A percentile compares a stretch with the other conserved stretches of the same genome.
Evolutionary conservation across 2,329 filamentous ascomycete genomes (phyloP).

Genomic region (Nemania abortiva): DNA sequence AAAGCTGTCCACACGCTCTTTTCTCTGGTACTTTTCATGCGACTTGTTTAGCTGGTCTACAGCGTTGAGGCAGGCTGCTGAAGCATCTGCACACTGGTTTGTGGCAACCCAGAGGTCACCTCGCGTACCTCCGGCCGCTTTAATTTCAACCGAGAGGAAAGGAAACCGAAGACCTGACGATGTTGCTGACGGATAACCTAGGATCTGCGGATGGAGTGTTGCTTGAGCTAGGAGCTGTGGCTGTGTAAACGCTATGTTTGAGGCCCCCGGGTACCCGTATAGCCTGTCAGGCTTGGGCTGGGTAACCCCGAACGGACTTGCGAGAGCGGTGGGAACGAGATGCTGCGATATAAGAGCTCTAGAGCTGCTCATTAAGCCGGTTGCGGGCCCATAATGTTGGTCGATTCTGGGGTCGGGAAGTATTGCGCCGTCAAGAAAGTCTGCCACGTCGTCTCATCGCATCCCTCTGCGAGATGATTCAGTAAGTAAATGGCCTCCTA

Average conservation of each 20-base stretch:
- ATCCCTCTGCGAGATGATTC: background rate
- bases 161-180: background rate
- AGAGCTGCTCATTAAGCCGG: background rate
- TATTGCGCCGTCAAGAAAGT: background rate
- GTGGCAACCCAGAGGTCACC: constrained; percentile 13
- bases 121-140: constrained; percentile 4
- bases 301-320: background rate
- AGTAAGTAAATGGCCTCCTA: background rate
- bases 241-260: background rate
- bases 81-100: constrained; percentile 10
- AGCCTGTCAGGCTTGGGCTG: background rate
- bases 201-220: background rate
- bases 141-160: background rate
- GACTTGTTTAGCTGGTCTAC: background rate
- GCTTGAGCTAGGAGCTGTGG: background rate
- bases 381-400: background rate
- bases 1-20: background rate
- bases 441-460: background rate
- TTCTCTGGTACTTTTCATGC: background rate
- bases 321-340: background rate
- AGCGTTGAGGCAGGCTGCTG: constrained; percentile 11
- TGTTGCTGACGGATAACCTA: background rate
- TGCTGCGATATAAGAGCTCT: background rate
- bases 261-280: background rate
- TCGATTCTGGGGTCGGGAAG: background rate